Conservation (phyloP, 352 stramenopile species). For the Globisporangium parvum region DNA sequence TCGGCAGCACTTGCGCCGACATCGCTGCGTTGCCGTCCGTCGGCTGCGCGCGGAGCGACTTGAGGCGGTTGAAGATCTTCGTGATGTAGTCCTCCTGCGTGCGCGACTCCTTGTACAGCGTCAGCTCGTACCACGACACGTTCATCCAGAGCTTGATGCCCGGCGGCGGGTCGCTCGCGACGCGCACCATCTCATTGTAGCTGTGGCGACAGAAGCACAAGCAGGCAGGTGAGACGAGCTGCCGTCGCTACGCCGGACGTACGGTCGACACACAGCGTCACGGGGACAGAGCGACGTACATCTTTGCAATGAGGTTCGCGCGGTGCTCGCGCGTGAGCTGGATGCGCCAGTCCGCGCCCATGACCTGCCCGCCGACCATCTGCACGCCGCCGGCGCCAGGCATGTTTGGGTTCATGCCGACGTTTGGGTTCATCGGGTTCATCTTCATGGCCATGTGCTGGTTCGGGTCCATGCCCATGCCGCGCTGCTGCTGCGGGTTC, state of each 20-base stretch:
- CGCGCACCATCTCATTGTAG: constrained; percentile 82
- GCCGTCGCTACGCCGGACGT: too few species aligned
- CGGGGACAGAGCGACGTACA: constrained; percentile 31
- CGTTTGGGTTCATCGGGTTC: constrained; percentile 35
- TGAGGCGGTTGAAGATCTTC: constrained; percentile 83
- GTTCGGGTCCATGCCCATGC: constrained; percentile 28
- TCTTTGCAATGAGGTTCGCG: constrained; percentile 80
- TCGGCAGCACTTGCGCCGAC: constrained; percentile 51
- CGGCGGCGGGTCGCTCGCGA: constrained; percentile 67
- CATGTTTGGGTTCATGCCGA: constrained; percentile 19
- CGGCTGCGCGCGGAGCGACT: constrained; percentile 65
- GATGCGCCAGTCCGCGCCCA: constrained; percentile 66
- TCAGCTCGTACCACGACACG: constrained; percentile 81
- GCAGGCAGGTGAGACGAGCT: too few species aligned
- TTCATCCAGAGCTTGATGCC: constrained; percentile 87
- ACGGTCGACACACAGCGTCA: too few species aligned
- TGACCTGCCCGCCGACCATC: constrained; percentile 15
- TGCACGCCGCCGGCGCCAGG: constrained; percentile 6
- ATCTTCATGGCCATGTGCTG: constrained; percentile 41
- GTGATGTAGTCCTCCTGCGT: constrained; percentile 86
- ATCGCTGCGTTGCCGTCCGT: constrained; percentile 69
- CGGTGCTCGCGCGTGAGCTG: constrained; percentile 78
- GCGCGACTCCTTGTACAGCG: constrained; percentile 76
- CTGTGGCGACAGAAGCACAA: constrained; percentile 12
- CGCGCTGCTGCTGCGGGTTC: constrained; percentile 13